Evolutionary conservation across 2,329 filamentous ascomycete genomes (phyloP).

Genomic region (Colletotrichum kahawae): DNA sequence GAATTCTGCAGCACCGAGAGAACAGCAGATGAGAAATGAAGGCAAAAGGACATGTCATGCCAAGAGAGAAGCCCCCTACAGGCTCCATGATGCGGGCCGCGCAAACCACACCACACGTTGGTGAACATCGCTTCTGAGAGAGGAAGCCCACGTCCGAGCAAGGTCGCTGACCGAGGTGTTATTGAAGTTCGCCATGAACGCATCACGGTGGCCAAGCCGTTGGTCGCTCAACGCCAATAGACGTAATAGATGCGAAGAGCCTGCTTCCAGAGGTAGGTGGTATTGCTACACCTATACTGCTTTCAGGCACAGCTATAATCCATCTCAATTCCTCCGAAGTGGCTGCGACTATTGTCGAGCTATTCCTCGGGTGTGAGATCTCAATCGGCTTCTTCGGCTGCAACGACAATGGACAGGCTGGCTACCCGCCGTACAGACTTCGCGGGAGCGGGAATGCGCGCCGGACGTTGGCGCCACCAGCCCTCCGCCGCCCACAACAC

Average conservation of each 20-base stretch:
- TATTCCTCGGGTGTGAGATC: not conserved
- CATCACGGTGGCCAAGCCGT: not conserved
- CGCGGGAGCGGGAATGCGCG: not conserved
- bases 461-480: not conserved
- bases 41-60: not conserved
- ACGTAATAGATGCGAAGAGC: not conserved
- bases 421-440: not conserved
- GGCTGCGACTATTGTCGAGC: not conserved
- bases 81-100: not conserved
- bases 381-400: not conserved
- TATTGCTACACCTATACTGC: not conserved
- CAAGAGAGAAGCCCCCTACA: not conserved
- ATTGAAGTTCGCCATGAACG: not conserved
- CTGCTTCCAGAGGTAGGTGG: not conserved
- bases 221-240: not conserved
- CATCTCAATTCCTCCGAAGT: not conserved
- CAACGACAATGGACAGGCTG: not conserved
- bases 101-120: not conserved
- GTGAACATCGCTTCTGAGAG: not conserved
- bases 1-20: not conserved
- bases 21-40: not conserved
- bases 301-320: not conserved
- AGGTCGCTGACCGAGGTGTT: not conserved
- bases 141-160: not conserved
- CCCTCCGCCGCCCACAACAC: not conserved